phyloP scores from a whole-genome alignment of 176 grass and related monocot species.

The Aegilops umbellulata region DNA sequence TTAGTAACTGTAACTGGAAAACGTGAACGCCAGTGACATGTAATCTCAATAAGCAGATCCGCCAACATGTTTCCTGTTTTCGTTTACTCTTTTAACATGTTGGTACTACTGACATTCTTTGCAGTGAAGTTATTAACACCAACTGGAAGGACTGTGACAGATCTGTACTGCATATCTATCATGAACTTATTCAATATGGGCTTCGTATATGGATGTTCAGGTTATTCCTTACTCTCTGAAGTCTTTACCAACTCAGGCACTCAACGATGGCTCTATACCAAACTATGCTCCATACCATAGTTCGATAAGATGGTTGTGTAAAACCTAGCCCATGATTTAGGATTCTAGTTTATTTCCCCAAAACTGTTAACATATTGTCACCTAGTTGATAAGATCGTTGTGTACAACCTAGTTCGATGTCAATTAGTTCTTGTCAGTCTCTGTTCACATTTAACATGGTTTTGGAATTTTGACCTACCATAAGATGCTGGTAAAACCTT shows the following conservation, averaged over 20 bases:
- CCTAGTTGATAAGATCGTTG: neutral
- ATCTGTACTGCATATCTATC: conserved; percentile 88
- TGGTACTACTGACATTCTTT: conserved; percentile 24
- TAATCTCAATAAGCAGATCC: conserved; percentile 10
- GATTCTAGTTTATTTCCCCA: neutral
- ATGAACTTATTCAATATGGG: conserved; percentile 77
- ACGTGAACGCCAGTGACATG: neutral
- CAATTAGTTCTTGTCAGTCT: neutral
- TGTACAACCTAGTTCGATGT: neutral
- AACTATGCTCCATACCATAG: neutral
- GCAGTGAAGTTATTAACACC: conserved; percentile 55
- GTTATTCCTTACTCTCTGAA: conserved; percentile 43
- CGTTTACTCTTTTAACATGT: conserved; percentile 27
- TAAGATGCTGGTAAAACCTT: neutral
- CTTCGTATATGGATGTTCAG: conserved; percentile 99
- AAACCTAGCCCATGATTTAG: neutral
- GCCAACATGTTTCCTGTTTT: neutral
- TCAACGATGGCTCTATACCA: neutral
- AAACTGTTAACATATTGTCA: neutral
- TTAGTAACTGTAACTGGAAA: conserved; percentile 12
- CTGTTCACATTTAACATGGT: neutral
- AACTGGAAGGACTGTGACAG: conserved; percentile 75
- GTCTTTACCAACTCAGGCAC: neutral
- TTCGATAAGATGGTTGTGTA: too few relatives aligned
- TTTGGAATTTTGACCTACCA: conserved; percentile 1